phyloP scores from a whole-genome alignment of 2,329 filamentous ascomycete species.

The Pseudogymnoascus sp. region DNA sequence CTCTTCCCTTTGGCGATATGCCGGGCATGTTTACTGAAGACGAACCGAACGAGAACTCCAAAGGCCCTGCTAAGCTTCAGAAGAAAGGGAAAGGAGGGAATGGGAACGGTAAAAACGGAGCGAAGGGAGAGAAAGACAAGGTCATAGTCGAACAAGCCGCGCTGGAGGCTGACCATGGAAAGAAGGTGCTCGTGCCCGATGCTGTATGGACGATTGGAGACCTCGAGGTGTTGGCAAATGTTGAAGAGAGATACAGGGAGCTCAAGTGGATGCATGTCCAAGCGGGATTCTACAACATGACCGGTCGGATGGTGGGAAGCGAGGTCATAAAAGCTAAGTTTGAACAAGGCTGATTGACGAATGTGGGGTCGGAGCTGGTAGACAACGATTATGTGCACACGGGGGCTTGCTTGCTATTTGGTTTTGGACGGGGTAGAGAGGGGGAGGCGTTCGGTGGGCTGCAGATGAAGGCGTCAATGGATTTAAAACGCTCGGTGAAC shows the following conservation, averaged over 20 bases:
- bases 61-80: not conserved
- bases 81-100: conserved; percentile 10
- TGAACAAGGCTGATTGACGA: conserved; percentile 18
- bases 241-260: conserved; percentile 20
- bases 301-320: conserved; percentile 24
- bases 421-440: not conserved
- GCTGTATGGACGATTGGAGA: conserved; percentile 23
- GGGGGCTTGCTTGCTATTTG: not conserved
- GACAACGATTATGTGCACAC: not conserved
- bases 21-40: not conserved
- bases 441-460: not conserved
- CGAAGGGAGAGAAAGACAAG: conserved; percentile 7
- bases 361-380: not conserved
- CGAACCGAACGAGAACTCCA: not conserved
- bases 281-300: conserved; percentile 27
- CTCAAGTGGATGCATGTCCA: conserved; percentile 28
- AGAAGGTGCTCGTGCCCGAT: conserved; percentile 17
- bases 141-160: not conserved
- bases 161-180: not conserved
- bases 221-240: conserved; percentile 23
- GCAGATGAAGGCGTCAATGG: not conserved
- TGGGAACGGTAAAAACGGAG: not conserved
- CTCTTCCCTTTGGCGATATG: not conserved
- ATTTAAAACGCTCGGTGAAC: not conserved
- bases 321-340: conserved; percentile 27